Base-by-base conservation (phyloP, 2,329 filamentous ascomycete species). In the Xylariaceae sp. region DNA sequence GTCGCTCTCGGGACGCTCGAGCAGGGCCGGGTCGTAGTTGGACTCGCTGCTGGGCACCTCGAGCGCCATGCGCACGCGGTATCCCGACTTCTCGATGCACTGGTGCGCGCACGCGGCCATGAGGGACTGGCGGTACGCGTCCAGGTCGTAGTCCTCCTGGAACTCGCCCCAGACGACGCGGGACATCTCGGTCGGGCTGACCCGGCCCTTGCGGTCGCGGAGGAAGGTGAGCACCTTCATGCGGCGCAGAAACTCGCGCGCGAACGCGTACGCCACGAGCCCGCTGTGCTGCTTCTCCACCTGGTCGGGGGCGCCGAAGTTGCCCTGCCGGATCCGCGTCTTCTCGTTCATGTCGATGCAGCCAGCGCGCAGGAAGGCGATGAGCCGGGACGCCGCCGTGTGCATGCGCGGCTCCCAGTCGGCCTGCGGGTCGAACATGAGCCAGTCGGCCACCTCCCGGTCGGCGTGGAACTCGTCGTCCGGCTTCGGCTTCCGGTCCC, bases 11-110 rank as follows among this genome's bases (percentile, higher is more conserved):
- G 28, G 9, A 15, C 27, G 39, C 4, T 31, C 23, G 3, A 53
- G 43, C 9, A n/a, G 19, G 2, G 34, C 17, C 3, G 46, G 46
- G 2, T 43, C 5, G 19, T 52, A 48, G 2, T 38, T 40, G 1
- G 46, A 37, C 9, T 49, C 47, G 5, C 48, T 43, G 32, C 54
- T 55, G 0, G 54, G 53, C 3, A 56, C 53, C 11, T 57, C 54
- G 3, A 57, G 43, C 0, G 47, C 50, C 15, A 57, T 11, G 3
- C 54, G 38, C 5, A 51, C 38, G 3, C 12, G 18, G 15, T 44
- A 52, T 1, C 16, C 36, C 0, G 54, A 51, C 15, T 46, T 50
- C 36, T 53, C 48, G 14, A 57, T 54, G 1, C 35, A 35, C 15
- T 50, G 52, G 13, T 53, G 41, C 0, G 52, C 52, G 27, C 53